Evolutionary conservation across 129 eudicot species (phyloP), one percentile per base, ranked within the genome.

Genomic region (Rutidosis leptorrhynchoides): DNA sequence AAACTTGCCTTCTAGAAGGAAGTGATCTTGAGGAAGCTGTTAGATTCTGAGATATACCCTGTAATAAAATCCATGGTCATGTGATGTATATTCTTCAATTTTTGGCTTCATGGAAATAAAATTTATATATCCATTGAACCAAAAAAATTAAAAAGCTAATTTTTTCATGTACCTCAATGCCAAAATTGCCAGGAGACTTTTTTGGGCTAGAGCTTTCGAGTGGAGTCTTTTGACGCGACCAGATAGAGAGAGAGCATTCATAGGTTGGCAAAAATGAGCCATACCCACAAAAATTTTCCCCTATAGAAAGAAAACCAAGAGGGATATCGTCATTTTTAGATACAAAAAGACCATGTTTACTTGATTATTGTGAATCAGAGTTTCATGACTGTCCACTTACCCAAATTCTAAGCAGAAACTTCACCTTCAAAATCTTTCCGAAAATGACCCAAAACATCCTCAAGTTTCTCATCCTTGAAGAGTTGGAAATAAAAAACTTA

Each of bases 401-500:
- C 96, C 87, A 89, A 77, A 68, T 85, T 89, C 76, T 89, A 93
- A 51, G 87, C 87, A 12, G 96, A 85, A 62, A 83, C 89, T 58
- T 83, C 93, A 62, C 93, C 96, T 81, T 89, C 96, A 72, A 89
- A 89, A 79, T 89, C 96, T 69, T 85, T 89, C 75, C 83, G 84
- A 60, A 89, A 85, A 83, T 89, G 93, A 53, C 96, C 96, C 79
- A 89, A 64, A 7, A 85, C 82, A 76, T 83, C 77, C 46, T 89
- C 83, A 73, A 89, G 82, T 74, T 89, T 89, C 77, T 80, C 87
- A 76, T 81, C 96, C 96, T 89, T 70, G n/a, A n/a, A n/a, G n/a
- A n/a, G n/a, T n/a, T n/a, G n/a, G n/a, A n/a, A n/a, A n/a, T n/a
- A n/a, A n/a, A n/a, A n/a, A n/a, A n/a, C n/a, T n/a, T n/a, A n/a